These are phyloP conservation scores for Pochonia chlamydosporia DNA, from an alignment of 2,329 filamentous ascomycete species.

Conservation along the genomic window DNA sequence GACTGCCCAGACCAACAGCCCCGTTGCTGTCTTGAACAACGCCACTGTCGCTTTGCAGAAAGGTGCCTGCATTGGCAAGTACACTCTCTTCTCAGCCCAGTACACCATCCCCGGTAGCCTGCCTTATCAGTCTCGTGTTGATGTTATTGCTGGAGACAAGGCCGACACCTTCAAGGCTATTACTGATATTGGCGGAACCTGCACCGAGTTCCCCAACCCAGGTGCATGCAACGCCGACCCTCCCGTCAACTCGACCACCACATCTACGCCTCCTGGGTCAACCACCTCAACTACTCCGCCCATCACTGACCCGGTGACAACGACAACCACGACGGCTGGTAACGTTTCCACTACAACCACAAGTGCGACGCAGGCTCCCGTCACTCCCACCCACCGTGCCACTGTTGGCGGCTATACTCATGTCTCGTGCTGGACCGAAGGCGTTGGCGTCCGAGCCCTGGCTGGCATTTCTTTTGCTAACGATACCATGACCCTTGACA, in stretches of 20 bases:
- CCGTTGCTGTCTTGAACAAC: constrained; percentile 34
- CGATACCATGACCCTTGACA: constrained; percentile 44
- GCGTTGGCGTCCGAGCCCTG: constrained; percentile 37
- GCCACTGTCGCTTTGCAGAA: constrained; percentile 33
- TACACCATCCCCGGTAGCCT: constrained; percentile 38
- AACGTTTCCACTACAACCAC: constrained; percentile 15
- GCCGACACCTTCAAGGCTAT: constrained; percentile 45
- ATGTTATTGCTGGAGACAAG: constrained; percentile 35
- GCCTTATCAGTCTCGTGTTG: constrained; percentile 39
- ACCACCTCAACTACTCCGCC: constrained; percentile 1
- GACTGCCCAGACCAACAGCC: constrained; percentile 31
- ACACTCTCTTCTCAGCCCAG: constrained; percentile 41
- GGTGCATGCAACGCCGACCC: constrained; percentile 19
- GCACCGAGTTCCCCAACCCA: constrained; percentile 32
- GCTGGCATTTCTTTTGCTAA: constrained; percentile 32
- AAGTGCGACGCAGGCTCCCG: constrained; percentile 19
- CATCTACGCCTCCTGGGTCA: constrained; percentile 10
- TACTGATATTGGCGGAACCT: constrained; percentile 37
- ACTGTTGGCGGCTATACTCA: constrained; percentile 38
- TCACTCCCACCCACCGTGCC: constrained; percentile 27
- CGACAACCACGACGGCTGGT: constrained; percentile 4
- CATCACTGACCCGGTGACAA: not conserved
- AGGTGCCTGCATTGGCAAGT: constrained; percentile 38
- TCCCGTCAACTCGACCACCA: constrained; percentile 11
- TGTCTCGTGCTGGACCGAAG: constrained; percentile 45